Base-by-base conservation (phyloP, 768 basidiomycete species). In the Nevesoporus exiguus region DNA sequence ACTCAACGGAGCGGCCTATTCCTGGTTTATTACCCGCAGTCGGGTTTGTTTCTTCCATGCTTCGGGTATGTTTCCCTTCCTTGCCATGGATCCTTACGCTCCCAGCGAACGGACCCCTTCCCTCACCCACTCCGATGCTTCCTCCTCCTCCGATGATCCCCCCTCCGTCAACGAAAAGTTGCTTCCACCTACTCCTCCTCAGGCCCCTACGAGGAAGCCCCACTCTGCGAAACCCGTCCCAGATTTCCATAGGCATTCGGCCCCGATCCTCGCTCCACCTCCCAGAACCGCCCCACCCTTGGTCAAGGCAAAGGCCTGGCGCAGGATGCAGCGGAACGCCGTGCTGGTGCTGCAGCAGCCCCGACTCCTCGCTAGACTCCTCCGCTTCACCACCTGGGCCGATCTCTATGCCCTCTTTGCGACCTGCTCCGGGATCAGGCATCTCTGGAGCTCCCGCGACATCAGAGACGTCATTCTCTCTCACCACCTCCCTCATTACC, bases 401-500 rank as follows among this genome's bases (percentile, higher is more conserved):
- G 76, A 78, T 61, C 73, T 80, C 55, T 67, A 70, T 40, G 64
- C 73, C 19, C 66, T 80, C 49, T 64, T 69, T 22, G 62, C 66
- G 37, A 72, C 75, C 9, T 76, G 67, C 46, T 62, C 67, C 7
- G 60, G 62, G 17, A 71, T 74, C 49, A 67, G 77, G 34, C 63
- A 58, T 7, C 59, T 72, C 42, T 65, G 79, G 59, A 52, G 60
- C 21, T 51, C 60, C 15, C 66, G 66, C 3, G 64, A 69, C n/a
- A 60, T 73, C 41, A 66, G 69, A 49, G 72, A 79, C 52, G 61
- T 65, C 52, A 64, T 80, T 33, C 67, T 80, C n/a, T 65, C 74
- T 9, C 69, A 64, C 33, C 87, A 77, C 61, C 76, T 92, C 2
- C 82, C 84, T 0, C 81, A 79, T 5, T 91, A 83, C 63, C 64